Evolutionary conservation across 441 rosid species (phyloP).

Genomic region (Viola pubescens): DNA sequence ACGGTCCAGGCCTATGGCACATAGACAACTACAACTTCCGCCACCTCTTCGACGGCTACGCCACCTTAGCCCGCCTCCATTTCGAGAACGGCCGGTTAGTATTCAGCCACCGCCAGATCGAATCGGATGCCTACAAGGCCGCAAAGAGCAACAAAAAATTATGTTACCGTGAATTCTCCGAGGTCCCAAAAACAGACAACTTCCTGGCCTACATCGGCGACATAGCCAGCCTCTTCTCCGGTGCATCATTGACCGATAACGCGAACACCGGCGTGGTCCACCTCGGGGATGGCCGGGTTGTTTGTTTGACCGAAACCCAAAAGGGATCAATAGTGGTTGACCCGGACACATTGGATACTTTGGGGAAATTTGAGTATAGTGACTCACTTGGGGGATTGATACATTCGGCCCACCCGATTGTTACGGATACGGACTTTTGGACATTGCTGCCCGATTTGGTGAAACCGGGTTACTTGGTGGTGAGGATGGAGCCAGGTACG

Average conservation of each 20-base stretch:
- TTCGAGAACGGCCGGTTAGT: slow-evolving; percentile 54
- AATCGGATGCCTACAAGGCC: slow-evolving; percentile 83
- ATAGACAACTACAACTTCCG: slow-evolving; percentile 75
- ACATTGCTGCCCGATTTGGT: slow-evolving; percentile 76
- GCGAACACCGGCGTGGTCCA: slow-evolving; percentile 86
- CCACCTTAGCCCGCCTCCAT: slow-evolving; percentile 62
- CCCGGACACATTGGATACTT: slow-evolving; percentile 57
- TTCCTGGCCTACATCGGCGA: slow-evolving; percentile 66
- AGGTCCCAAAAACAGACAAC: slow-evolving; percentile 53
- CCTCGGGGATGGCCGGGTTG: slow-evolving; percentile 85
- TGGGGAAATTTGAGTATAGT: slow-evolving; percentile 61
- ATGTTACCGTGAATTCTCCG: slow-evolving; percentile 92
- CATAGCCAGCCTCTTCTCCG: slow-evolving; percentile 66
- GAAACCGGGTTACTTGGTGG: slow-evolving; percentile 70
- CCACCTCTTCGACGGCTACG: slow-evolving; percentile 95
- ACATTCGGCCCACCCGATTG: slow-evolving; percentile 90
- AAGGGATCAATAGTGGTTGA: slow-evolving; percentile 77
- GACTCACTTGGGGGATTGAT: slow-evolving; percentile 66
- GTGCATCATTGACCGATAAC: slow-evolving; percentile 83
- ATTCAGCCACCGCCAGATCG: slow-evolving; percentile 73
- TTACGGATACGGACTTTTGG: slow-evolving; percentile 66
- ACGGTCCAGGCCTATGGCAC: slow-evolving; percentile 94
- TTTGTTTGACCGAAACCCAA: slow-evolving; percentile 92
- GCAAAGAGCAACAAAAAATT: slow-evolving; percentile 58
- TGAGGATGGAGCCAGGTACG: slow-evolving; percentile 64